These are phyloP conservation scores for Suillus decipiens DNA, from an alignment of 768 basidiomycete genomes.

Conservation along the genomic window DNA sequence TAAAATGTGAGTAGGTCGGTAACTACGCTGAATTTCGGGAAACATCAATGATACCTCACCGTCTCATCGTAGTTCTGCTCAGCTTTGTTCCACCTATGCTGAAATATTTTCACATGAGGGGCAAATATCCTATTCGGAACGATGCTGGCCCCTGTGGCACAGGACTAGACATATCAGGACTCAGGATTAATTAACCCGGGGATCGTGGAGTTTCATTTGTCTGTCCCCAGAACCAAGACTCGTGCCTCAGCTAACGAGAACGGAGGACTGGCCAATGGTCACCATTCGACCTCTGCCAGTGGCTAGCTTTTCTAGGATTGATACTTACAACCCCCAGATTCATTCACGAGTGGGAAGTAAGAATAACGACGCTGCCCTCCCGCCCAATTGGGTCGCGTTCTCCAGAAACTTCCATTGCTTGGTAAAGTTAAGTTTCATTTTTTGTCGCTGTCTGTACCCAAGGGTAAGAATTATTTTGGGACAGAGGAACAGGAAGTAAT, in stretches of 20 bases:
- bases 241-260: background rate
- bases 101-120: background rate
- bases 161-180: background rate
- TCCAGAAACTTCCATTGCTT: background rate
- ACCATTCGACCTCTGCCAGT: background rate
- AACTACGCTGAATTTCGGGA: background rate
- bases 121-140: background rate
- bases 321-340: background rate
- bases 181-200: background rate
- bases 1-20: background rate
- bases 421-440: slow-evolving; percentile 5
- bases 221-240: background rate
- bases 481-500: background rate
- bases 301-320: background rate
- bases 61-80: background rate
- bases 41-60: background rate
- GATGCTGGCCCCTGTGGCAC: background rate
- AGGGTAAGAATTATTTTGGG: slow-evolving; percentile 1
- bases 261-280: background rate
- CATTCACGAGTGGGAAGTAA: background rate
- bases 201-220: background rate
- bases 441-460: background rate
- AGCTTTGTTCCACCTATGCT: background rate
- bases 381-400: background rate
- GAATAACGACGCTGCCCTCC: background rate